Base-by-base conservation (phyloP, 257 asterid species). In the Capsicum rhomboideum region DNA sequence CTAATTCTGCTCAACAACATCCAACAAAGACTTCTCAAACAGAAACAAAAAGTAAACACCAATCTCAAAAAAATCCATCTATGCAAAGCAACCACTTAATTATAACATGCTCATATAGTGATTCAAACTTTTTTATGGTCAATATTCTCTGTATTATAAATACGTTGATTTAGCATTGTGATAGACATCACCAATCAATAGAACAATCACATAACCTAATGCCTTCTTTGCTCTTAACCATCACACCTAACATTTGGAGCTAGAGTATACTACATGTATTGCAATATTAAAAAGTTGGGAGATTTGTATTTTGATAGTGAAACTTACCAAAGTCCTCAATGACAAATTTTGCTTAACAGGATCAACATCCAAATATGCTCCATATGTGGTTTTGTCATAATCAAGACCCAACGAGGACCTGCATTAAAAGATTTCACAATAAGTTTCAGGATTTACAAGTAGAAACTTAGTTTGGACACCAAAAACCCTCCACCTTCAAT, bases 341-440 rank as follows among this genome's bases (percentile, higher is more conserved):
- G 91, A 88, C 21, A 84, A 86, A n/a, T 80, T 86, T 23, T 87
- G 78, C 4, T 56, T 85, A 26, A 49, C 56, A 69, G 87, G 91
- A 87, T 92, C 87, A 8, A 87, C 89, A 83, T 89, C 89, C 61
- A 92, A 83, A 88, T 88, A 31, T 4, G 52, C 78, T 37, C 53
- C 52, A 37, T 68, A 68, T 1, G 52, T 68, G 52, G 52, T 9
- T 20, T 89, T 85, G 74, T 89, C 88, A 20, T 85, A 86, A 3
- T 61, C 86, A 26, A 82, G 82, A 78, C 82, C 77, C 59, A 88
- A 37, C 2, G 93, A 90, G 7, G 93, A 92, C 82, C 95, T 92
- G 80, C 52, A 79, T 56, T 17, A 10, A 74, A 84, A 49, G 8
- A 83, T 31, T n/a, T 58, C 66, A 46, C 16, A 21, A 52, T 12